Base-by-base conservation (phyloP, 2,329 filamentous ascomycete species). In the Fusarium sp. region DNA sequence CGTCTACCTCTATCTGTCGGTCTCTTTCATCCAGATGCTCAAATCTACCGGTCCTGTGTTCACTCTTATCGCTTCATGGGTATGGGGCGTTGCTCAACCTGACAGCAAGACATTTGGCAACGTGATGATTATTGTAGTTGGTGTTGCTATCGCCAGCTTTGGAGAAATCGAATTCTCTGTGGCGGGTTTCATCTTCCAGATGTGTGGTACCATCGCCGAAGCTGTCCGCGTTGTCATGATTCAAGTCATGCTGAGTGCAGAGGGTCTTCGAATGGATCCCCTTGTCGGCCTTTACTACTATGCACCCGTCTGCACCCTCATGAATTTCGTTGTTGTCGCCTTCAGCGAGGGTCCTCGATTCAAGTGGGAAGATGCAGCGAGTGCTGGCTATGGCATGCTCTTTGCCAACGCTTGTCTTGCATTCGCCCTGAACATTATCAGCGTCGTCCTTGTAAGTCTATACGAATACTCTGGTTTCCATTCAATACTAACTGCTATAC, bases 211-310 rank as follows among this genome's bases (percentile, higher is more conserved):
- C 72, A 78, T 91, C 53, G 95, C 94, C 76, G 93, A 97, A 82
- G 92, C 93, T 46, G 86, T 92, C 66, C 90, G 93, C 64, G 84
- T 96, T 68, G 90, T 94, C 81, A 93, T 97, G 92, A 92, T 96
- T 60, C 91, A 97, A 82, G 89, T 91, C 64, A 85, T 97, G 74
- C 88, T 97, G 54, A 92, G 89, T 77, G 90, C 87, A 34, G 87
- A 91, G 53, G 92, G 93, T 46, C 79, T 92, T 82, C 93, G 93
- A 84, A 96, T 97, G 93, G 92, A 96, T 76, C 93, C 93, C 37
- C 86, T 97, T 37, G 93, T 96, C 66, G 93, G 92, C 32, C 87
- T 97, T 23, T 97, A 97, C 86, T 97, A 97, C 84, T 97, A 93
- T 77, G 93, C 93, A 1, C 93, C 93, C 7, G 90, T 93, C 50